phyloP scores from a whole-genome alignment of 495 filamentous ascomycete species.

The Halenospora varia region DNA sequence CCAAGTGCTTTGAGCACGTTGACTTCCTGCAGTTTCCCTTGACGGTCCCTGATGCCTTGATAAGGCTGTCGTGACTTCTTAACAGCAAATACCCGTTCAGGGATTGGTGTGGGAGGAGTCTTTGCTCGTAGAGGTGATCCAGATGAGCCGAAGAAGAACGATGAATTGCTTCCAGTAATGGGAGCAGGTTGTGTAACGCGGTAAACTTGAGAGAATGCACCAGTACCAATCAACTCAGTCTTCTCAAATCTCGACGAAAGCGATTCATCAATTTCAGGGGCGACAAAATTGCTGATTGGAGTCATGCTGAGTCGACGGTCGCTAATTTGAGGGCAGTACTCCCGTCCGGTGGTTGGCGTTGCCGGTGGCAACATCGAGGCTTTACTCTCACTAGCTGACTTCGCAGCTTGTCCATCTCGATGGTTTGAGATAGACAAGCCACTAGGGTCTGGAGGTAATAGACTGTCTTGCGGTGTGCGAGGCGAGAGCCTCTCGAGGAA shows the following conservation, averaged over 20 bases:
- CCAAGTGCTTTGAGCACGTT: slow-evolving; percentile 65
- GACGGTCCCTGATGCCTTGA: slow-evolving; percentile 67
- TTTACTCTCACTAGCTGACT: slow-evolving; percentile 30
- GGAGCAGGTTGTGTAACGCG: slow-evolving; percentile 49
- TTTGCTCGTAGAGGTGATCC: slow-evolving; percentile 23
- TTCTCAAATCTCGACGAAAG: slow-evolving; percentile 70
- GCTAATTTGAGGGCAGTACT: slow-evolving; percentile 42
- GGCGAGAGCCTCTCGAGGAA: slow-evolving; percentile 56
- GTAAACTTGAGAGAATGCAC: slow-evolving; percentile 92
- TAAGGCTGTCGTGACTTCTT: slow-evolving; percentile 87
- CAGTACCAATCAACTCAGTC: slow-evolving; percentile 72
- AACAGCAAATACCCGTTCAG: slow-evolving; percentile 73
- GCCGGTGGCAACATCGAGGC: slow-evolving; percentile 58
- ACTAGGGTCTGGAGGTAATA: slow-evolving; percentile 78
- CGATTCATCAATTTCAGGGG: slow-evolving; percentile 64
- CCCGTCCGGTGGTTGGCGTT: slow-evolving; percentile 71
- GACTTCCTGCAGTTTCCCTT: slow-evolving; percentile 77
- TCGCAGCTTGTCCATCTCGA: slow-evolving; percentile 37
- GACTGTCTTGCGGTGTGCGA: slow-evolving; percentile 71
- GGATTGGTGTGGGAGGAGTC: slow-evolving; percentile 38
- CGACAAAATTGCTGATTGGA: slow-evolving; percentile 49
- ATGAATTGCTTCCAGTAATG: slow-evolving; percentile 33
- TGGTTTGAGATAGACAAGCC: slow-evolving; percentile 60
- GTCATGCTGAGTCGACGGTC: slow-evolving; percentile 42
- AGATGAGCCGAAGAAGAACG: slow-evolving; percentile 38